Conservation (phyloP, 1,284 basidiomycete genomes). For the Fomitiporia mediterranea region DNA sequence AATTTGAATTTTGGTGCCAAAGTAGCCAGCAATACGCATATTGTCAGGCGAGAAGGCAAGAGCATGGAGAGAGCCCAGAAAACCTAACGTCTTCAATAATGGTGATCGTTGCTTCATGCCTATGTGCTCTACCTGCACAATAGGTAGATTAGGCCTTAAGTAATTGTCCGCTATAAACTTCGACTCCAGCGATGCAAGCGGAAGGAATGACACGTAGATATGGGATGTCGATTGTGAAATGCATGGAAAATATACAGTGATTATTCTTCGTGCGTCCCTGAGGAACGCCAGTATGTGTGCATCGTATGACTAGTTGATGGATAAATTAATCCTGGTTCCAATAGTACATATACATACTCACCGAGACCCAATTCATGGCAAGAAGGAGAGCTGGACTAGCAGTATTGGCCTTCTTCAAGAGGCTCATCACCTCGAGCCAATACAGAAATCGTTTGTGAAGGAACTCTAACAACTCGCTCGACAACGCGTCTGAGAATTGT, state of each 20-base stretch:
- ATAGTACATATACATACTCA: neutral
- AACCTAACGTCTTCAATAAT: no score
- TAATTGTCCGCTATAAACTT: neutral
- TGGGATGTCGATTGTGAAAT: slow-evolving; percentile 23
- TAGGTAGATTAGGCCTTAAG: no score
- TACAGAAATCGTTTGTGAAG: slow-evolving; percentile 19
- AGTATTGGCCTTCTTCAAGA: no score
- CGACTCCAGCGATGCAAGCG: no score
- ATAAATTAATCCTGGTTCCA: neutral
- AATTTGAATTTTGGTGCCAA: neutral
- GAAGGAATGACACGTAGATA: slow-evolving; percentile 26
- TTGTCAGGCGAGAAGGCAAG: neutral
- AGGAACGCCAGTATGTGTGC: neutral
- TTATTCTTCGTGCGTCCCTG: no score
- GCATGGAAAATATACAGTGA: slow-evolving; percentile 14
- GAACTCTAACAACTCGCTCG: slow-evolving; percentile 12
- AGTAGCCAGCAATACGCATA: no score
- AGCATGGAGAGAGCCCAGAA: no score
- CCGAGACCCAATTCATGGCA: neutral
- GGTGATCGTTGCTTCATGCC: no score
- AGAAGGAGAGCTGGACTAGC: neutral
- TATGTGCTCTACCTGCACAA: no score
- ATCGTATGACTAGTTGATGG: neutral
- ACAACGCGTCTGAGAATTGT: neutral
- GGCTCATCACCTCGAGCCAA: no score